These are phyloP conservation scores for Rehmannia glutinosa DNA, from an alignment of 257 asterid species.

Conservation along the genomic window DNA sequence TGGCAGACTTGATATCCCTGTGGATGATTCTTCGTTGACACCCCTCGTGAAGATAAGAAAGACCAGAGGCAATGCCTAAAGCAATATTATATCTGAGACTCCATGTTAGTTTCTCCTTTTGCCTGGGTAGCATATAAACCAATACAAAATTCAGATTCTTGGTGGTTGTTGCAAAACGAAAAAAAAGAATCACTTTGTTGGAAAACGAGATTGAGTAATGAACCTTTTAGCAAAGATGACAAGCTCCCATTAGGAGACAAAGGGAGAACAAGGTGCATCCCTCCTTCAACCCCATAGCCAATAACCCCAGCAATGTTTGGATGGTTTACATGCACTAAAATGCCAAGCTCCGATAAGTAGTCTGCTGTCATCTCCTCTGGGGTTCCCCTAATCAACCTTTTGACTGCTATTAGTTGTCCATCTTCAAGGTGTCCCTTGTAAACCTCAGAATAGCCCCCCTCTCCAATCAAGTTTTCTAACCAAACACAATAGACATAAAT, in stretches of 20 bases:
- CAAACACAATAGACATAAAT: neutral
- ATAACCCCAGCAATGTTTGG: conserved; percentile 81
- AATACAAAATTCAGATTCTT: neutral
- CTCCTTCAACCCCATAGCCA: conserved; percentile 97
- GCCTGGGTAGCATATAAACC: conserved; percentile 32
- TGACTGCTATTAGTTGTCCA: conserved; percentile 79
- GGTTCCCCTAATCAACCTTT: conserved; percentile 79
- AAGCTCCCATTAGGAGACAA: conserved; percentile 92
- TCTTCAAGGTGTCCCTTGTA: conserved; percentile 79
- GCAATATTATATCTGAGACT: conserved; percentile 54
- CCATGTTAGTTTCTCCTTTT: conserved; percentile 61
- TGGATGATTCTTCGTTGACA: conserved; percentile 92
- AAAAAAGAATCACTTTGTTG: neutral
- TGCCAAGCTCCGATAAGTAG: conserved; percentile 90
- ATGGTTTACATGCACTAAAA: conserved; percentile 89
- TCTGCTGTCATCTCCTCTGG: conserved; percentile 92
- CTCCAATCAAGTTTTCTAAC: conserved; percentile 80
- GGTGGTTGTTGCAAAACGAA: neutral
- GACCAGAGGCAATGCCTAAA: conserved; percentile 81
- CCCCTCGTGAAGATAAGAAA: conserved; percentile 89
- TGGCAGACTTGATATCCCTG: conserved; percentile 92
- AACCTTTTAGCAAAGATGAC: conserved; percentile 69
- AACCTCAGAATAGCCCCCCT: conserved; percentile 95
- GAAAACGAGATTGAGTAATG: too few species aligned
- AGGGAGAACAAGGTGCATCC: conserved; percentile 98